Evolutionary conservation across 2,329 filamentous ascomycete species (phyloP), one percentile per base, ranked within the genome.

Genomic region (Aspergillus aculeatus): DNA sequence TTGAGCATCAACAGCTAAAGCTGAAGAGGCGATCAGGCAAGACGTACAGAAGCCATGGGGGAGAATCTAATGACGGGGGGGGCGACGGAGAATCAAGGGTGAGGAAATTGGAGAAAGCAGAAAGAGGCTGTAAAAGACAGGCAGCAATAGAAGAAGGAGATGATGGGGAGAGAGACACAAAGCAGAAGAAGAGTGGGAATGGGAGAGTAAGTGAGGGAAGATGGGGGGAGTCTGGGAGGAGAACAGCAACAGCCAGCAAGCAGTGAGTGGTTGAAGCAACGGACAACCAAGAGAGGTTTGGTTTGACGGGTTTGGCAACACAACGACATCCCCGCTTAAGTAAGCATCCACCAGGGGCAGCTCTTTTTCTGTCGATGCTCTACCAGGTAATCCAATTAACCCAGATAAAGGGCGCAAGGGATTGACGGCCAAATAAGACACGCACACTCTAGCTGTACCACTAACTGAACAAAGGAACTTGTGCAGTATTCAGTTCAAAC

Each of bases 31-130:
- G 56, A 63, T 62, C 59, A 63, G 54, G 59, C 59, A 61, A 57
- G 60, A 78, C 78, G 71, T 72, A 81, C 78, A 72, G 78, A 80
- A 80, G 78, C 78, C 78, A 81, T 81, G 73, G 64, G 69, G 67
- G 67, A 59, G 41, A 31, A 24, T 47, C 26, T 35, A 48, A 48
- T 14, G 19, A 47, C 41, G 16, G 24, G 41, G 26, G n/a, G 16
- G 41, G 41, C 21, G 26, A 35, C 16, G 59, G 50, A 47, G 63
- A 59, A 53, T 58, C 54, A 59, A 54, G 54, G 58, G 60, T 50
- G 57, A 16, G n/a, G 16, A 19, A 44, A 44, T 7, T 44, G 38
- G n/a, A 16, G 5, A 41, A 44, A 44, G 38, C 38, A 44, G 16
- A 19, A 9, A n/a, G 38, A 44, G 16, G 38, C 38, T 44, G 38